These are phyloP conservation scores for Lasiodiplodia theobromae DNA, from an alignment of 2,329 filamentous ascomycete species.

Conservation along the genomic window DNA sequence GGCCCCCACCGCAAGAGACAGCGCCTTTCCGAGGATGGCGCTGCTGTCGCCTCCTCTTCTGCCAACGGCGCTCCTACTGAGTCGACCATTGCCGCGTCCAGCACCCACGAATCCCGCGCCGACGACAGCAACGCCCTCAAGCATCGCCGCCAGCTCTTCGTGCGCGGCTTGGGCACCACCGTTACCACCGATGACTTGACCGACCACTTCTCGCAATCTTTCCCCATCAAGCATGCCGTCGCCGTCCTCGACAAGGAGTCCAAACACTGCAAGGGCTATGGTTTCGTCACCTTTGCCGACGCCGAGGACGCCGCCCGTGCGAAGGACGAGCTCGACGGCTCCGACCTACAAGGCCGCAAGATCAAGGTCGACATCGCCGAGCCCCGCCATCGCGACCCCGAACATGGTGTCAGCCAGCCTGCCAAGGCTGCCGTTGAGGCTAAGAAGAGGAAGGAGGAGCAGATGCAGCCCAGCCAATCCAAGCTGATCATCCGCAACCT, in stretches of 20 bases:
- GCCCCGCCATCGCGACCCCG: conserved; percentile 70
- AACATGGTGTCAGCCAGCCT: conserved; percentile 48
- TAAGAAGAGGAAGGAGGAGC: conserved; percentile 72
- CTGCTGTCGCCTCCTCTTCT: conserved; percentile 41
- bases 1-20: conserved; percentile 50
- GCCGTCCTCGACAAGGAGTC: conserved; percentile 86
- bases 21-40: conserved; percentile 48
- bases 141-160: conserved; percentile 71
- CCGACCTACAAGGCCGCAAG: conserved; percentile 78
- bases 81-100: conserved; percentile 31
- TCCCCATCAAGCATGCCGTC: conserved; percentile 94
- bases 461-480: conserved; percentile 68
- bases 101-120: conserved; percentile 21
- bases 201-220: conserved; percentile 91
- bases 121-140: conserved; percentile 34
- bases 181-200: conserved; percentile 84
- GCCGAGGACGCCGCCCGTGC: conserved; percentile 87
- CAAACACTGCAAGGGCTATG: conserved; percentile 88
- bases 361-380: conserved; percentile 89
- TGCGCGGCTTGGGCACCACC: conserved; percentile 80
- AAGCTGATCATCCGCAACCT: conserved; percentile 91
- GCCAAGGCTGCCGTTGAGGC: conserved; percentile 54
- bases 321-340: conserved; percentile 79
- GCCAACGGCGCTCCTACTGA: conserved; percentile 31
- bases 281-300: conserved; percentile 96